Evolutionary conservation across 768 basidiomycete species (phyloP), one percentile per base, ranked within the genome.

Genomic region (Calvatia gigantea): DNA sequence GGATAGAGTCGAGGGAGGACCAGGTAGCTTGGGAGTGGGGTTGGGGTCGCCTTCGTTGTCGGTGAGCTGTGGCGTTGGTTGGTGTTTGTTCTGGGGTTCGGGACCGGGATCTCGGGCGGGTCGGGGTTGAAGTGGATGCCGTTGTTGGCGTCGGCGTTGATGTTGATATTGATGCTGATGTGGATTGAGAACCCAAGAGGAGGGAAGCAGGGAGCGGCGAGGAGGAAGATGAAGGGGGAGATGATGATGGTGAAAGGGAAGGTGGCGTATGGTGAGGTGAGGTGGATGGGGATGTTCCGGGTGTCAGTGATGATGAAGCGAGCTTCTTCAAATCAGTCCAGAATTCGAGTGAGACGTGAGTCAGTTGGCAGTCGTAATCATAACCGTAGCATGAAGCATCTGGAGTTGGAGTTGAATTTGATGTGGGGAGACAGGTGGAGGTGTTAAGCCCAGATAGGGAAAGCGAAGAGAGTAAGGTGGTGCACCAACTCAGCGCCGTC

Each of bases 321-420:
- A 75, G 63, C 47, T 67, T 69, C 60, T 72, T 72, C 11, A 72
- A 69, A 48, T 74, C 73, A 5, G 69, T 65, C 62, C 69, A 78
- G 59, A 78, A 74, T 60, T 78, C 76, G 43, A 78, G 64, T 2
- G 65, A 68, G 29, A 78, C 60, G 21, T 65, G 65, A 21, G 70
- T 65, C 6, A 75, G 66, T 4, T 58, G 48, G 11, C 59, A 38
- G 33, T 66, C 46, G 52, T 51, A 14, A 28, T 54, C 43, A 41
- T 17, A 38, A n/a, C n/a, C n/a, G n/a, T n/a, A n/a, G n/a, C n/a
- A n/a, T n/a, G n/a, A n/a, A n/a, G n/a, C n/a, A n/a, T n/a, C n/a
- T n/a, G n/a, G n/a, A n/a, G n/a, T n/a, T n/a, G n/a, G n/a, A n/a
- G n/a, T n/a, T n/a, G n/a, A n/a, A n/a, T n/a, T n/a, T n/a, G n/a